Conservation (phyloP, 345 rosid genomes). For the Aethionema arabicum region DNA sequence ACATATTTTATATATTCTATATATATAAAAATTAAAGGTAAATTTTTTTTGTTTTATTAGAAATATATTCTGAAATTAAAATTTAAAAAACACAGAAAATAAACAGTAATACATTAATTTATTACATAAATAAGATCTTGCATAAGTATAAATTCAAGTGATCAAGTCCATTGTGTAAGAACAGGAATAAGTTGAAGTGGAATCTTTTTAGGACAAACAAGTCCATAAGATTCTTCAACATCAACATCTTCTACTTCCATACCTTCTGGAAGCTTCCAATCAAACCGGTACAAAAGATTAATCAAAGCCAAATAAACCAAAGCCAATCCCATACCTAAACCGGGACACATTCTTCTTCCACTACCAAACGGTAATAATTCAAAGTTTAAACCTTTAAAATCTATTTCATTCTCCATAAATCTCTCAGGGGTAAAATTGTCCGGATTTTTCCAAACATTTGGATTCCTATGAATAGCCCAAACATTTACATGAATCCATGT, state of each 20-base stretch:
- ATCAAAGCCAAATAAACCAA: conserved; percentile 49
- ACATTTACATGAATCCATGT: conserved; percentile 34
- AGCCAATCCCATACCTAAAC: conserved; percentile 40
- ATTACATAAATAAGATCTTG: conserved; percentile 18
- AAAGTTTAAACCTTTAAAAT: conserved; percentile 51
- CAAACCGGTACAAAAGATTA: conserved; percentile 44
- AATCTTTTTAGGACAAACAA: conserved; percentile 46
- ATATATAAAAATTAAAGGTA: too few relatives aligned
- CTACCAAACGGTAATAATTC: conserved; percentile 59
- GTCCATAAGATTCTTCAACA: conserved; percentile 51
- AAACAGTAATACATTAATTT: too few relatives aligned
- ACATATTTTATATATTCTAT: too few relatives aligned
- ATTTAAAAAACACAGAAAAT: too few relatives aligned
- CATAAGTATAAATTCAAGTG: conserved; percentile 3
- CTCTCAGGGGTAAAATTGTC: conserved; percentile 29
- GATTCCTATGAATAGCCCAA: conserved; percentile 26
- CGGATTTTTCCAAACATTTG: conserved; percentile 34
- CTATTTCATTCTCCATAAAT: conserved; percentile 34
- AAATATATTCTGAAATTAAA: too few relatives aligned
- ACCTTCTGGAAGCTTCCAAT: conserved; percentile 56
- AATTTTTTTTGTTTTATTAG: too few relatives aligned
- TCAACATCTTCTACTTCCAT: conserved; percentile 42
- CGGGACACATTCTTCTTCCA: conserved; percentile 69
- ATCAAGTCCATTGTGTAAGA: conserved; percentile 26
- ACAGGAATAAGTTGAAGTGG: conserved; percentile 42